Conservation (phyloP, 306 rosid species). For the Luffa aegyptiaca region DNA sequence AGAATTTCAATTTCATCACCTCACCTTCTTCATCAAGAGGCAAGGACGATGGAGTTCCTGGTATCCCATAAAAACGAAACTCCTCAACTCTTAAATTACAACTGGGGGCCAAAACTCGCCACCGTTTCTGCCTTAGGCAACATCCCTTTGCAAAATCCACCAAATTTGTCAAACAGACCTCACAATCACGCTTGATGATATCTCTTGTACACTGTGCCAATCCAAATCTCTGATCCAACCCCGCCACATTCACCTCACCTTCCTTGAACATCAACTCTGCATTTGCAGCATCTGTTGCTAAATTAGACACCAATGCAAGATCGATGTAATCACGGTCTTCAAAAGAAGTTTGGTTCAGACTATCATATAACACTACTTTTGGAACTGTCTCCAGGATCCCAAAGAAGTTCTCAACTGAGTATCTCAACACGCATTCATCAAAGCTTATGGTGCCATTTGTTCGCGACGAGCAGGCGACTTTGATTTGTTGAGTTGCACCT, state of each 20-base stretch:
- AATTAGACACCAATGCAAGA: conserved; percentile 4
- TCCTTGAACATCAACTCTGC: conserved; percentile 14
- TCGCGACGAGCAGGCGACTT: not conserved
- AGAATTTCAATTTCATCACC: not conserved
- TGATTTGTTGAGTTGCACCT: conserved; percentile 4
- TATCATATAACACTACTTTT: not conserved
- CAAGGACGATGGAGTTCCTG: not conserved
- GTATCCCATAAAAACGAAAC: conserved; percentile 9
- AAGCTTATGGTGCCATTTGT: conserved; percentile 5
- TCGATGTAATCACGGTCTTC: not conserved
- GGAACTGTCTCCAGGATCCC: not conserved
- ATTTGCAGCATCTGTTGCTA: conserved; percentile 5
- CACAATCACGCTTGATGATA: conserved; percentile 9
- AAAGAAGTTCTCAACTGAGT: conserved; percentile 9
- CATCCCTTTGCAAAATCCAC: not conserved
- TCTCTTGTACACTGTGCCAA: conserved; percentile 37
- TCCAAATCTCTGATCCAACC: conserved; percentile 14
- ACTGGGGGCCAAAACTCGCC: conserved; percentile 25
- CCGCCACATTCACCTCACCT: not conserved
- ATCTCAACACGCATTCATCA: conserved; percentile 14
- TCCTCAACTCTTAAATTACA: conserved; percentile 30
- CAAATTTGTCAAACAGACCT: conserved; percentile 17
- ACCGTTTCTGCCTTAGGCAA: conserved; percentile 10
- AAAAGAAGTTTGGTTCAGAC: not conserved
- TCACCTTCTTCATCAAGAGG: conserved; percentile 8